Evolutionary conservation across 345 rosid genomes (phyloP).

Genomic region (Citrus reticulata): DNA sequence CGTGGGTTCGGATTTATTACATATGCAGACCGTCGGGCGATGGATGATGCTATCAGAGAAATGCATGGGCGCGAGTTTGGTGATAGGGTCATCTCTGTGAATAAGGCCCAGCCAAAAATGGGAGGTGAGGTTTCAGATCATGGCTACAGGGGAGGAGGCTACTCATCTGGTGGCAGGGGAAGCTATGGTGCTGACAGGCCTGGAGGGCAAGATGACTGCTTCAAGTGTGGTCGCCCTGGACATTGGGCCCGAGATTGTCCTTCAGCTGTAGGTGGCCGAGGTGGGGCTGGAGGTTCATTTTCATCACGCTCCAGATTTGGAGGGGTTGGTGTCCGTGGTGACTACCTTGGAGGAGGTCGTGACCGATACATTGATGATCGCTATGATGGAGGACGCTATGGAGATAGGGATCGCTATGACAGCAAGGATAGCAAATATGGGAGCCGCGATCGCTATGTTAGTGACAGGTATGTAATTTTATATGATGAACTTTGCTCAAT

Average conservation of each 20-base stretch:
- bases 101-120: conserved; percentile 91
- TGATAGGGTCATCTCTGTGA: conserved; percentile 88
- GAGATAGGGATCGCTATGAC: conserved; percentile 84
- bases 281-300: conserved; percentile 58
- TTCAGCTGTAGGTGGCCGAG: conserved; percentile 78
- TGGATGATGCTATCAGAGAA: conserved; percentile 95
- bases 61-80: conserved; percentile 95
- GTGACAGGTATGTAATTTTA: conserved; percentile 59
- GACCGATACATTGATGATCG: conserved; percentile 92
- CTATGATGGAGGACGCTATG: conserved; percentile 79
- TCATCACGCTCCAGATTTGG: conserved; percentile 80
- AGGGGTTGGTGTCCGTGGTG: conserved; percentile 65
- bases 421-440: conserved; percentile 62
- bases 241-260: conserved; percentile 99
- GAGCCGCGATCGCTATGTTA: conserved; percentile 64
- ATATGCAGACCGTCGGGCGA: conserved; percentile 82
- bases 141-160: conserved; percentile 84
- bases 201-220: conserved; percentile 84
- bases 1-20: conserved; percentile 99
- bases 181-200: conserved; percentile 71
- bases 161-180: conserved; percentile 66
- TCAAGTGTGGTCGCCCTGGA: conserved; percentile 88
- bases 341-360: conserved; percentile 74
- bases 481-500: not conserved
- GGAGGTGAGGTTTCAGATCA: conserved; percentile 74